phyloP scores from a whole-genome alignment of 2,329 filamentous ascomycete genomes.

The Mollisiaceae sp. region DNA sequence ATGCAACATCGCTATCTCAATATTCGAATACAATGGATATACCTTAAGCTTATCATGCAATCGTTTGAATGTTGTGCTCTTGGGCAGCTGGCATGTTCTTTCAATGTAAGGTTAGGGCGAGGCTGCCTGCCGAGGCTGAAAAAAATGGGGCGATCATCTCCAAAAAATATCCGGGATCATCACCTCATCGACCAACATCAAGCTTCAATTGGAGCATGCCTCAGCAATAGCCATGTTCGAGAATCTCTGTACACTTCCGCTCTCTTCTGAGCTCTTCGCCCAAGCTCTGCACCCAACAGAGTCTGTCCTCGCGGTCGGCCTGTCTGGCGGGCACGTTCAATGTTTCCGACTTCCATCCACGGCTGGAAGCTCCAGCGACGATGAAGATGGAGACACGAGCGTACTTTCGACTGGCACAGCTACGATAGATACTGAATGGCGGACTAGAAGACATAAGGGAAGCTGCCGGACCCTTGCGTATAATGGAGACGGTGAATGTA shows the following conservation, averaged over 20 bases:
- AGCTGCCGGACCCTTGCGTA: conserved; percentile 86
- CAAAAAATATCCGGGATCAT: not conserved
- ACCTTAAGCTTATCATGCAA: too few relatives aligned
- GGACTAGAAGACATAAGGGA: conserved; percentile 88
- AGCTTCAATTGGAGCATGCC: conserved; percentile 22
- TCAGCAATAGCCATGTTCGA: conserved; percentile 53
- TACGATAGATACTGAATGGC: conserved; percentile 83
- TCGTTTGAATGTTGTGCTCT: not conserved
- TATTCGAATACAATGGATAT: too few relatives aligned
- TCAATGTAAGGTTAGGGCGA: too few relatives aligned
- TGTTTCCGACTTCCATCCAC: conserved; percentile 73
- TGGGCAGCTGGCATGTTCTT: not conserved
- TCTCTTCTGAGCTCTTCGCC: conserved; percentile 84
- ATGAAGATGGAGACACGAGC: conserved; percentile 52
- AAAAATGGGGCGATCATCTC: not conserved
- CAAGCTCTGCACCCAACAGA: conserved; percentile 85
- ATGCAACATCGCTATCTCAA: too few relatives aligned
- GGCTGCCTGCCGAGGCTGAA: not conserved
- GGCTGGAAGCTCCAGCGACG: conserved; percentile 52
- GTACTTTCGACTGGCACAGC: conserved; percentile 67
- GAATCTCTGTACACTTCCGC: conserved; percentile 86
- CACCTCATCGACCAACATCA: not conserved
- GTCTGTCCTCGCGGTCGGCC: conserved; percentile 83
- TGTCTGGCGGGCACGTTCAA: conserved; percentile 85
- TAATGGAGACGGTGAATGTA: conserved; percentile 74